Evolutionary conservation across 257 asterid species (phyloP), one percentile per base, ranked within the genome.

Genomic region (Catharanthus roseus): DNA sequence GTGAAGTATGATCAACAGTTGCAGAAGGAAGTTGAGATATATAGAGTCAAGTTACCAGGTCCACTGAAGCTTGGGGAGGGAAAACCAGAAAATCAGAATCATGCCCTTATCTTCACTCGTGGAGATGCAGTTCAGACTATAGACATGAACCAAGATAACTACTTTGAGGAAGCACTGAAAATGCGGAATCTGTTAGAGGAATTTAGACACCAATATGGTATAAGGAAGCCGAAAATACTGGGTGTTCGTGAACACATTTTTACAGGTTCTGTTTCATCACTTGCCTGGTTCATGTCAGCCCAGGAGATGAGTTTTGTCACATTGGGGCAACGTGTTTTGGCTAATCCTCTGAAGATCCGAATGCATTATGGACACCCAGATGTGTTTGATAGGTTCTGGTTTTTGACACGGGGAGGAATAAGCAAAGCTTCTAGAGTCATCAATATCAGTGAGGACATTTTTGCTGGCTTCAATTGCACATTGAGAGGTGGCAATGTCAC

Each of bases 321-420:
- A 65, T 82, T 95, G 88, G 99, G 99, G 67, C 97, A 95, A 83
- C 99, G 99, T 57, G 99, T 95, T 73, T 82, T 95, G 79, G 97
- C 99, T 53, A 95, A 95, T 76, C 99, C 99, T 31, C 77, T 95
- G 88, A 95, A 95, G 87, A 78, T 95, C 68, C 95, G 97, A 36
- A 91, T 95, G 99, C 99, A 95, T 85, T 91, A 95, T 70, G 99
- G 99, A 65, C 99, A 95, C 72, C 99, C 99, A 7, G 99, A 95
- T 80, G 97, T 95, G 78, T 95, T 95, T 61, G 96, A 95, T 81
- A 86, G 99, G 83, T 91, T 95, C 84, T 95, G 99, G 99, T 95
- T 95, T 83, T 76, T 95, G 84, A 89, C 97, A 53, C 89, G 99
- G 50, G 99, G 97, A 73, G 99, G 99, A 80, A 78, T 95, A 75